Percentiles rank a stretch among this genome's conserved stretches.
These are phyloP conservation scores for Graphilbum ipis-grandicollis DNA, from an alignment of 2,329 filamentous ascomycete genomes.

Conservation along the genomic window DNA sequence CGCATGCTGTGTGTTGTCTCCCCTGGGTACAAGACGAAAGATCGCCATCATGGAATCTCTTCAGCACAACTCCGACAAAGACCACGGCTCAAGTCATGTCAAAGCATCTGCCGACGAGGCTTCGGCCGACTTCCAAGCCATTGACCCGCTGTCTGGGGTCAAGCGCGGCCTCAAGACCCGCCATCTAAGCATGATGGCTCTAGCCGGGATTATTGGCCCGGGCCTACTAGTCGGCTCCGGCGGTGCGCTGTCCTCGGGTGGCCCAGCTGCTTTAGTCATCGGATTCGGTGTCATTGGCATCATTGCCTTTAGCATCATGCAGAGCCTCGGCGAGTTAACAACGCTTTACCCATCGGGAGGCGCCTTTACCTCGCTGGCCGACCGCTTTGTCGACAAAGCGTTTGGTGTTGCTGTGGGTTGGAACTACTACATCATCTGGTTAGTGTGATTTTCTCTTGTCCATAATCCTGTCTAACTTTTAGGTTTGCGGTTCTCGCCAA, in stretches of 20 bases:
- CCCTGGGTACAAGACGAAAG: too few species aligned
- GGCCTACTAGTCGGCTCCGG: constrained; percentile 28
- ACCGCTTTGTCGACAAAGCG: constrained; percentile 26
- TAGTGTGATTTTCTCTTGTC: constrained; percentile 11
- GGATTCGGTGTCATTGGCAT: constrained; percentile 24
- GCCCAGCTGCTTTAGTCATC: constrained; percentile 22
- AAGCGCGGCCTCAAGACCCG: constrained; percentile 19
- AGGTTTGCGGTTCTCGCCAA: constrained; percentile 7
- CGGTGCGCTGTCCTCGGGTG: constrained; percentile 21
- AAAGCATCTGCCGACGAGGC: too few species aligned
- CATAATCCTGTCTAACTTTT: background rate
- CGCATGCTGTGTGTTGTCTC: too few species aligned
- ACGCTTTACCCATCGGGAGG: constrained; percentile 41
- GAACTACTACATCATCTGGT: constrained; percentile 32
- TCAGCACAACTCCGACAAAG: too few species aligned
- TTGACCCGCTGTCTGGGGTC: too few species aligned
- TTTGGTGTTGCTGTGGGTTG: constrained; percentile 29
- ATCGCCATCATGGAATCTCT: too few species aligned
- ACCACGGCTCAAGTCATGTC: too few species aligned
- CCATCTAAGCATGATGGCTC: constrained; percentile 27
- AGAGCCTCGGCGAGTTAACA: constrained; percentile 36
- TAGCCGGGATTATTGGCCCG: constrained; percentile 28
- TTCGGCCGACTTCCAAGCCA: too few species aligned
- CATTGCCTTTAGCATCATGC: constrained; percentile 22
- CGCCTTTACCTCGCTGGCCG: constrained; percentile 28